These are phyloP conservation scores for Tagetes patula DNA, from an alignment of 129 eudicot species.

Conservation along the genomic window DNA sequence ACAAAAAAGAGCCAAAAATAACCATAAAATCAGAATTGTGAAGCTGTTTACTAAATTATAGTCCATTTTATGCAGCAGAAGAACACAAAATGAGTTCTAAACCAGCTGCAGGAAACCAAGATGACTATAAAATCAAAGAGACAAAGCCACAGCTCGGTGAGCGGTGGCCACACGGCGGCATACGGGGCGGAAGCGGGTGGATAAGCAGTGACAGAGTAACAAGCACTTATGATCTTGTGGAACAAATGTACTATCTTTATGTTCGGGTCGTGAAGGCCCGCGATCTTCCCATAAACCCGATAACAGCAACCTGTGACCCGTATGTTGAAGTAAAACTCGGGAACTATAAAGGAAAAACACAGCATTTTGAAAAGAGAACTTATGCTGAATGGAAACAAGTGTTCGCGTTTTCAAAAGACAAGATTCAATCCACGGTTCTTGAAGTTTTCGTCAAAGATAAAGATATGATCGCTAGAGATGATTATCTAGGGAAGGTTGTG, in stretches of 20 bases:
- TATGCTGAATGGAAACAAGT: slow-evolving; percentile 87
- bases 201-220: slow-evolving; percentile 62
- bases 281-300: slow-evolving; percentile 64
- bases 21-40: slow-evolving; percentile 8
- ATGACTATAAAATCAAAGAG: slow-evolving; percentile 79
- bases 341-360: slow-evolving; percentile 84
- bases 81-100: slow-evolving; percentile 42
- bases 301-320: slow-evolving; percentile 85
- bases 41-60: slow-evolving; percentile 17
- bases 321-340: slow-evolving; percentile 92
- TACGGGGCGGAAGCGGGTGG: slow-evolving; percentile 91
- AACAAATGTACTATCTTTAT: slow-evolving; percentile 85
- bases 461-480: slow-evolving; percentile 73
- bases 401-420: slow-evolving; percentile 85
- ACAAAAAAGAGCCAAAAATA: background rate
- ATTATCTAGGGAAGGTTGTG: slow-evolving; percentile 71
- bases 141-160: slow-evolving; percentile 75
- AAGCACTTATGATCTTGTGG: slow-evolving; percentile 95
- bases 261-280: slow-evolving; percentile 89
- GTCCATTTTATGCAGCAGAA: slow-evolving; percentile 16
- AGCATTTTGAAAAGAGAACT: slow-evolving; percentile 78
- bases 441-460: slow-evolving; percentile 76
- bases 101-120: slow-evolving; percentile 46
- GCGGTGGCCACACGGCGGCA: slow-evolving; percentile 88
- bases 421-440: slow-evolving; percentile 70